These are phyloP conservation scores for Silybum marianum DNA, from an alignment of 129 eudicot species.

Conservation along the genomic window DNA sequence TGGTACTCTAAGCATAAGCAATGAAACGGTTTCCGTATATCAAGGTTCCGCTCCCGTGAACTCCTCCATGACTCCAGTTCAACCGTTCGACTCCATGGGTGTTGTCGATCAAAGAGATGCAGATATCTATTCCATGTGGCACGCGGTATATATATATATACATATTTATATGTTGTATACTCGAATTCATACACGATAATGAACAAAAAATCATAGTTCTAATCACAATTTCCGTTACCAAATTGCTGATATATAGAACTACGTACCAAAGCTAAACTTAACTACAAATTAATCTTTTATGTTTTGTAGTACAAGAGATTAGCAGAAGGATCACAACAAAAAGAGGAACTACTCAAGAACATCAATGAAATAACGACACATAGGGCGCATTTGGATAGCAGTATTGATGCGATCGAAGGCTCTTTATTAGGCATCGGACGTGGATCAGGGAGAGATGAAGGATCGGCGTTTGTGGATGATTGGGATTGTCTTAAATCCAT, in stretches of 20 bases:
- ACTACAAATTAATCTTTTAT: neutral
- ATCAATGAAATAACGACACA: constrained; percentile 51
- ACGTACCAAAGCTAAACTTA: too few relatives aligned
- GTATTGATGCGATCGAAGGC: constrained; percentile 44
- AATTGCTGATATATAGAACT: neutral
- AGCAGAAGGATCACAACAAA: constrained; percentile 33
- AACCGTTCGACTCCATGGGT: constrained; percentile 37
- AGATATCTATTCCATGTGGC: constrained; percentile 59
- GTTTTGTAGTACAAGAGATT: constrained; percentile 49
- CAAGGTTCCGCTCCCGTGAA: constrained; percentile 67
- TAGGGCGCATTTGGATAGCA: constrained; percentile 62
- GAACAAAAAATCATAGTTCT: neutral
- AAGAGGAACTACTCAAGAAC: constrained; percentile 45
- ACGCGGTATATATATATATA: constrained; percentile 39
- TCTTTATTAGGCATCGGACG: constrained; percentile 47
- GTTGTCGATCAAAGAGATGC: constrained; percentile 88
- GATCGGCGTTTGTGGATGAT: constrained; percentile 49
- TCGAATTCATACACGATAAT: neutral
- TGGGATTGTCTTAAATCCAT: constrained; percentile 85
- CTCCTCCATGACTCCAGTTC: constrained; percentile 34
- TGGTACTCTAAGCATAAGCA: constrained; percentile 57
- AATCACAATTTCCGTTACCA: neutral
- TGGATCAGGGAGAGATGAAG: constrained; percentile 15
- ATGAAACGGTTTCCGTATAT: constrained; percentile 62
- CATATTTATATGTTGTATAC: neutral